Base-by-base conservation (phyloP, 129 eudicot genomes). In the Lactuca sativa region DNA sequence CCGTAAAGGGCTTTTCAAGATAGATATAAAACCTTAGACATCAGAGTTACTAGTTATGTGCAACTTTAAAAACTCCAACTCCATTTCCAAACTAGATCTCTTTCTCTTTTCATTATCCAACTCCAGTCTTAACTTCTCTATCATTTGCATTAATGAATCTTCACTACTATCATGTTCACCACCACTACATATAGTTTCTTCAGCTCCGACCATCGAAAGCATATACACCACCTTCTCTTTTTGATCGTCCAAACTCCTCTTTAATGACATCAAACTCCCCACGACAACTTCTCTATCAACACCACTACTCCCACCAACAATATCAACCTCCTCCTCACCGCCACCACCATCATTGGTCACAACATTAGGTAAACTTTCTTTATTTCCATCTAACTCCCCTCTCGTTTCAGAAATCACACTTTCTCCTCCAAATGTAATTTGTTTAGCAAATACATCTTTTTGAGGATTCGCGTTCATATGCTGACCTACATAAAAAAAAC, bases 221-320 rank as follows among this genome's bases (percentile, higher is more conserved):
- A 90, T 59, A 13, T 72, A 55, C 43, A 54, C 68, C 31, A 90
- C 91, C 44, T 73, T 62, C 59, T 77, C 79, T 69, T 87, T 81
- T 72, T 90, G 91, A 70, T 80, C 84, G 48, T 87, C 91, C 84
- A 90, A 79, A 74, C 89, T 85, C 68, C 51, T 85, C 82, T 83
- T 87, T 74, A 87, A 37, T 49, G 60, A 21, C 80, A 69, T 34
- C 68, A 90, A 66, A 25, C 85, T 73, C 54, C 61, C 75, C 78
- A 85, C 37, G 86, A 87, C 69, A 18, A 16, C 59, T 47, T 68
- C 87, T 76, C 38, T 76, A 60, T 77, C 70, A 2, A 65, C 76
- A 57, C 78, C 81, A 11, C 57, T 52, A 59, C 64, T 2, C 59
- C 41, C 76, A 57, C 77, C 79, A 11, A 56, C 61, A 59, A 70